Base-by-base conservation (phyloP, 352 stramenopile genomes). In the Elongisporangium undulatum region DNA sequence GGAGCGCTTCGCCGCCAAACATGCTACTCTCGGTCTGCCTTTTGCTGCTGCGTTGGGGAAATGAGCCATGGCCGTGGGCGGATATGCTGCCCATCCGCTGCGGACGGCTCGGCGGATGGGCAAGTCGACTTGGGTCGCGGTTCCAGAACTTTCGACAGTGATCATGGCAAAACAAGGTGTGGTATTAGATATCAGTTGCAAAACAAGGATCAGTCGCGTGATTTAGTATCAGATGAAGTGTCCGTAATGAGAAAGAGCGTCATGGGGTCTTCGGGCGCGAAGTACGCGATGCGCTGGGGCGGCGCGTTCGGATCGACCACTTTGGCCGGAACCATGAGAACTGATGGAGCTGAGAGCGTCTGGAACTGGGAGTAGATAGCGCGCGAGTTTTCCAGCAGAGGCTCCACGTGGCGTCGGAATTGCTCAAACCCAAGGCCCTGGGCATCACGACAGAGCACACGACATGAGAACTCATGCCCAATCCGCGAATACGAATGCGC, bases 371-470 rank as follows among this genome's bases (percentile, higher is more conserved):
- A 57, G 67, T 79, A 73, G 16, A 93, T 58, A 4, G 55, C 24
- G 19, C 84, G 72, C 23, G 84, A 93, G 20, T 66, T 66, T 48
- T 80, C 68, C 34, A 93, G 71, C 53, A 91, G 68, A 7, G 84
- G 84, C 34, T 77, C 51, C 24, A 91, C 59, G 51, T 91, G 84
- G 49, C 72, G 82, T 41, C 69, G 79, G 54, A 93, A 91, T 55
- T 93, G 81, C 16, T 93, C 79, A 62, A 90, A 91, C 1, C 84
- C 84, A 51, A 86, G 66, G 53, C 70, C 81, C 83, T 93, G 52
- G 23, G 22, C 56, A 23, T 48, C 10, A 34, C 58, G 49, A 16
- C 38, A 58, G 17, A 22, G 15, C 2, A 60, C 8, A 60, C 48
- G 16, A 69, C 22, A 56, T 21, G 2, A 21, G 15, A 38, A 50